Base-by-base conservation (phyloP, 176 grass and related monocot genomes). In the Dendrocalamus sinicus region DNA sequence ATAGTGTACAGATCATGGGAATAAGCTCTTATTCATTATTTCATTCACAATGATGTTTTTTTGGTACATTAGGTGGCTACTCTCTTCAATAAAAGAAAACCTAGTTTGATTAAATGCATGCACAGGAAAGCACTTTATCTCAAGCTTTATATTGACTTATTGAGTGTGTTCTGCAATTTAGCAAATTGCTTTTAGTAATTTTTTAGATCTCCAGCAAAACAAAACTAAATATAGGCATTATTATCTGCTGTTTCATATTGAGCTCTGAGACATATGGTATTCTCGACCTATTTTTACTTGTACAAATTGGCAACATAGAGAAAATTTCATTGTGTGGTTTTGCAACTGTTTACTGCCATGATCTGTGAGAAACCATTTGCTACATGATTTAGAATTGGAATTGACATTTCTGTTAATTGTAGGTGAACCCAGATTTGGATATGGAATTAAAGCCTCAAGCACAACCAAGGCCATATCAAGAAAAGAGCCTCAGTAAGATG, bases 401-500 rank as follows among this genome's bases (percentile, higher is more conserved):
- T 71, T 79, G 68, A 51, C 44, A n/a, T 52, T 71, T 89, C 50
- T 66, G 39, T 66, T 65, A 67, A 84, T 75, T 87, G 44, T 32
- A 96, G 94, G 91, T 96, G 68, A 97, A 97, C 65, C 94, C 91
- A 70, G 94, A 97, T 87, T 85, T 94, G 83, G 87, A 92, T 8
- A 92, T 94, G 94, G 92, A 97, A 77, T 82, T 97, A 73, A 92
- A 90, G 61, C 92, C 96, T 13, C 96, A 98, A 77, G 96, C 93
- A 74, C 88, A 88, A 43, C 93, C 91, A 86, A 95, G 96, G 83
- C 93, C 96, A 67, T 98, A 98, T 86, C 96, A 98, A 89, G 93
- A 98, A 75, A 98, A 95, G 89, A 98, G 96, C 74, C 96, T 98
- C 39, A 98, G 96, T 85, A 98, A 95, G 81, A 98, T 98, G 96